Evolutionary conservation across 257 asterid genomes (phyloP).

Genomic region (Cruciata laevipes): DNA sequence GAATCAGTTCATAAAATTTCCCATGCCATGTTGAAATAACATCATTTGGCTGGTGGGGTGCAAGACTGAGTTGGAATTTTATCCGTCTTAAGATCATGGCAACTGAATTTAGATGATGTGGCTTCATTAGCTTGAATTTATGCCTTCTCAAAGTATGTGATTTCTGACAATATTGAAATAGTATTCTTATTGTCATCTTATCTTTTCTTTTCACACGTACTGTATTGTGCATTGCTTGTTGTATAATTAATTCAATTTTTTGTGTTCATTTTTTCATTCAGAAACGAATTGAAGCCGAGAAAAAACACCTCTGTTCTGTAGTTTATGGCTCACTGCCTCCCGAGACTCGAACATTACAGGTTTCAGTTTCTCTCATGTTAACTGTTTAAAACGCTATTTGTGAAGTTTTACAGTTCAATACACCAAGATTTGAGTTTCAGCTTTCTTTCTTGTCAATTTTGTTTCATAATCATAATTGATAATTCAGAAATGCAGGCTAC

Average conservation of each 20-base stretch:
- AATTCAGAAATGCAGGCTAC: constrained; percentile 82
- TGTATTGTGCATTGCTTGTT: constrained; percentile 14
- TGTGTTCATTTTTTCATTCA: constrained; percentile 19
- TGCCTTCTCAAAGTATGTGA: background rate
- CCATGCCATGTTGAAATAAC: background rate
- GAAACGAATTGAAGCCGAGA: constrained; percentile 58
- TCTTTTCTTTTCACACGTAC: background rate
- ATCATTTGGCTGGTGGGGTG: background rate
- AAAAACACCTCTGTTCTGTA: constrained; percentile 83
- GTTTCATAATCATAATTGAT: constrained; percentile 3
- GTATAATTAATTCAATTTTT: background rate
- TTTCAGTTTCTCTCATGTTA: constrained; percentile 26
- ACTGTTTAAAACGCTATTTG: constrained; percentile 14
- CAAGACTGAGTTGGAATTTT: background rate
- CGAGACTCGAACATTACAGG: constrained; percentile 95
- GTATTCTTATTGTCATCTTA: background rate
- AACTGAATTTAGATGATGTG: constrained; percentile 1
- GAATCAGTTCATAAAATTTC: background rate
- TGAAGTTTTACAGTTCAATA: background rate
- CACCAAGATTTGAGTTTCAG: background rate
- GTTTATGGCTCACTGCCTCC: constrained; percentile 99
- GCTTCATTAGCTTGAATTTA: background rate
- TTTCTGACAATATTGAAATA: background rate
- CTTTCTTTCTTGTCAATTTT: background rate
- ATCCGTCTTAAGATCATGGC: background rate